phyloP scores from a whole-genome alignment of 495 filamentous ascomycete species.

The Choiromyces venosus region DNA sequence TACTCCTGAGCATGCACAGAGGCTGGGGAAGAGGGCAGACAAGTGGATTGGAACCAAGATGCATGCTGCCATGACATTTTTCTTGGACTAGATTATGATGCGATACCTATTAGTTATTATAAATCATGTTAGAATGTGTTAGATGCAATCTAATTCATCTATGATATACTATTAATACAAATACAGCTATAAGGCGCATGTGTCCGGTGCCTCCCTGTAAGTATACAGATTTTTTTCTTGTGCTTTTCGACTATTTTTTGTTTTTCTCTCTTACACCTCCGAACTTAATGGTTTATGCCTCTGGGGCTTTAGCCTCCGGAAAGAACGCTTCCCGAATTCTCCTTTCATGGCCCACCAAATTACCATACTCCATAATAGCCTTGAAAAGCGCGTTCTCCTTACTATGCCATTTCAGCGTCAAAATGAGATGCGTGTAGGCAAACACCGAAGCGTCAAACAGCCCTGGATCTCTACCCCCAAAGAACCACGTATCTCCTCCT shows the following conservation, averaged over 20 bases:
- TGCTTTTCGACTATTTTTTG: not conserved
- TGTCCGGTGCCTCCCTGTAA: not conserved
- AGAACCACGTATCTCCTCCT: conserved; percentile 61
- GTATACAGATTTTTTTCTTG: not conserved
- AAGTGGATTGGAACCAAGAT: conserved; percentile 66
- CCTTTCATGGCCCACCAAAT: conserved; percentile 22
- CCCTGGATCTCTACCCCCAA: conserved; percentile 55
- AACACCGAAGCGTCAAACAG: conserved; percentile 85
- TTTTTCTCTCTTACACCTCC: not conserved
- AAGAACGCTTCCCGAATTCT: conserved; percentile 21
- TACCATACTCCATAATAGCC: conserved; percentile 18
- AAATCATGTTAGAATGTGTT: not conserved
- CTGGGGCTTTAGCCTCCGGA: not conserved
- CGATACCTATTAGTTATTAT: not conserved
- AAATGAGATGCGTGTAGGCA: conserved; percentile 78
- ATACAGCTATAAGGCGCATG: not conserved
- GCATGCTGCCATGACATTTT: conserved; percentile 57
- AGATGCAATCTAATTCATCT: not conserved
- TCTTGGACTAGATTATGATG: conserved; percentile 42
- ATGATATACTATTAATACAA: not conserved
- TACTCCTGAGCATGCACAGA: conserved; percentile 47
- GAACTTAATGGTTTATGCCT: not conserved
- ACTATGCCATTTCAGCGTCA: conserved; percentile 43
- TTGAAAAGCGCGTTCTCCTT: conserved; percentile 16
- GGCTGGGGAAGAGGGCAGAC: conserved; percentile 54